Base-by-base conservation (phyloP, 177 flowering plant species). In the Vitis hybrid region DNA sequence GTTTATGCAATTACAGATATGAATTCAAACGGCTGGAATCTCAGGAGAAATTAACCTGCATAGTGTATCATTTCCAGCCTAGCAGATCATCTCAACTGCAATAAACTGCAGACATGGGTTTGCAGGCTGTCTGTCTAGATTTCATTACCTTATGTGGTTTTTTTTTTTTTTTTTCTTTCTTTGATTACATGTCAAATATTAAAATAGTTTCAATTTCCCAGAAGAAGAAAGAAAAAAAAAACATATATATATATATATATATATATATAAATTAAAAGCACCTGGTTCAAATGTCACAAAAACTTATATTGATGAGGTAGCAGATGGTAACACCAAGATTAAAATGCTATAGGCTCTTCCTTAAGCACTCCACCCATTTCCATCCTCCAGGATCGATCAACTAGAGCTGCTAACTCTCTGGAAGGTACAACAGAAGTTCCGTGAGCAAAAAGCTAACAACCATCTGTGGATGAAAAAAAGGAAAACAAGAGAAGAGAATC, bases 341-440 rank as follows among this genome's bases (percentile, higher is more conserved):
- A 89, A 16, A 80, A 32, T 65, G 83, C 86, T 35, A 92, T 74
- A 16, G 81, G 74, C 69, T 87, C 95, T 67, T 87, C 86, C 71
- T 74, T 85, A 27, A 91, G 81, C 72, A 81, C 21, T 62, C 99
- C 99, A 63, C 97, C 97, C 89, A 91, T 88, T 77, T 93, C 91
- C 98, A 96, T 96, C 75, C 87, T 85, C 99, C 99, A 93, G 11
- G 97, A 96, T 46, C 63, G 86, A 80, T 96, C 98, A 52, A 93
- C 99, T 35, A 92, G 70, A 67, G 83, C 63, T 65, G 91, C 84
- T 59, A 96, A 74, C 83, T 93, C 99, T 76, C 99, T 93, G 89
- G 62, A 74, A 77, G 15, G 55, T n/a, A 67, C 30, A 75, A 3
- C 52, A 63, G 12, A 40, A 69, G 19, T 61, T 58, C 21, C 61